Percentiles rank a stretch among this genome's conserved stretches.
Evolutionary conservation across 2,329 filamentous ascomycete species (phyloP).

Genomic region (Epichloe coenophiala): DNA sequence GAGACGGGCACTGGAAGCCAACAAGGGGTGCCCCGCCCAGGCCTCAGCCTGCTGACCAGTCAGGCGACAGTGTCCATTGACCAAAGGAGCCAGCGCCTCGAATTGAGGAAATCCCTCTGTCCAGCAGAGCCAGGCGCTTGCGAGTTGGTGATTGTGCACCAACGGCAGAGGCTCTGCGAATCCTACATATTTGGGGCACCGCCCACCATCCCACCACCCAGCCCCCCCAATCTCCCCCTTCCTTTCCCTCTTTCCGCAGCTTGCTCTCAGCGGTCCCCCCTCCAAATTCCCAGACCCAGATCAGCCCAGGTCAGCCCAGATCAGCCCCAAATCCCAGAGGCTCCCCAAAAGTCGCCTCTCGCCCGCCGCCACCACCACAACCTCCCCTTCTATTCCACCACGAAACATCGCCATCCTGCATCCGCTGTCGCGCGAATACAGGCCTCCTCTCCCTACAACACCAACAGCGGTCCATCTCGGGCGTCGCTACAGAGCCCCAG

Average conservation of each 20-base stretch:
- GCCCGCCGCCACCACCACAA: neutral
- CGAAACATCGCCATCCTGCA: constrained; percentile 5
- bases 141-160: constrained; percentile 18
- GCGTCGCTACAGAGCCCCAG: constrained; percentile 1
- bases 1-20: too few relatives aligned
- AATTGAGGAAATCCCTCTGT: too few relatives aligned
- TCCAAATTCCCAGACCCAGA: neutral
- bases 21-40: too few relatives aligned
- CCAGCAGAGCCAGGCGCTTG: neutral
- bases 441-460: constrained; percentile 5
- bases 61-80: too few relatives aligned
- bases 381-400: constrained; percentile 1
- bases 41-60: too few relatives aligned
- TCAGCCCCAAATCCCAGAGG: neutral
- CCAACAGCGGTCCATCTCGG: constrained; percentile 9
- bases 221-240: constrained; percentile 12
- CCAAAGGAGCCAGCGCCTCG: too few relatives aligned
- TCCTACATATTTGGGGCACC: constrained; percentile 24
- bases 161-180: constrained; percentile 9
- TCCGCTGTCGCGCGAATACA: constrained; percentile 3
- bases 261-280: neutral
- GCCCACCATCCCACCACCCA: constrained; percentile 17
- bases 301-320: neutral
- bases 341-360: constrained; percentile 4
- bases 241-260: constrained; percentile 2